Evolutionary conservation across 2,329 filamentous ascomycete species (phyloP).

Genomic region (Chaetomium strumarium): DNA sequence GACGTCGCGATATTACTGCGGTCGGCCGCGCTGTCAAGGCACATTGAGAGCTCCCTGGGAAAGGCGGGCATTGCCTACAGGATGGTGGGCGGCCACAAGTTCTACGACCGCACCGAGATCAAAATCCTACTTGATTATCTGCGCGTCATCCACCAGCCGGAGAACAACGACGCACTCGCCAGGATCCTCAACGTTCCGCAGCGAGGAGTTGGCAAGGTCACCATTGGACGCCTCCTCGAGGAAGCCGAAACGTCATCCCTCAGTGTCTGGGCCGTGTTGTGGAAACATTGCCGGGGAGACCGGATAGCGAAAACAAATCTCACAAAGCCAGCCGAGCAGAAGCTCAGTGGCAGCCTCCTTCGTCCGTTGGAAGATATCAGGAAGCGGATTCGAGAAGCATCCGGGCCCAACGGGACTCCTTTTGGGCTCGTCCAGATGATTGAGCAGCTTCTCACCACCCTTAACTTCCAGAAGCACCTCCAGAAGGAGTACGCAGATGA

Average conservation of each 20-base stretch:
- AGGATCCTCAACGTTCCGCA: slow-evolving; percentile 81
- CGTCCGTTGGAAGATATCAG: slow-evolving; percentile 36
- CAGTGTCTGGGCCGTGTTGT: slow-evolving; percentile 70
- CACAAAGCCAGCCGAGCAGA: slow-evolving; percentile 46
- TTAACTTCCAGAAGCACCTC: slow-evolving; percentile 70
- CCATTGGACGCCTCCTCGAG: slow-evolving; percentile 65
- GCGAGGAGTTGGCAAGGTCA: slow-evolving; percentile 73
- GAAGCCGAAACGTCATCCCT: slow-evolving; percentile 66
- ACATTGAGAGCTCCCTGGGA: slow-evolving; percentile 78
- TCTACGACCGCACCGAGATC: slow-evolving; percentile 88
- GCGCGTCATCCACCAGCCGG: slow-evolving; percentile 73
- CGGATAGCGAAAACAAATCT: slow-evolving; percentile 45
- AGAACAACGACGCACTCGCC: slow-evolving; percentile 79
- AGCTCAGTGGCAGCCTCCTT: slow-evolving; percentile 46
- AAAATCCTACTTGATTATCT: slow-evolving; percentile 85
- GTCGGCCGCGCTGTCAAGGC: slow-evolving; percentile 72
- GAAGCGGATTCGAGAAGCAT: slow-evolving; percentile 28
- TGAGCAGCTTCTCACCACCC: slow-evolving; percentile 52
- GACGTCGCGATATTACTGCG: slow-evolving; percentile 87
- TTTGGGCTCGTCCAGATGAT: slow-evolving; percentile 44
- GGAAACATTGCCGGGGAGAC: slow-evolving; percentile 47
- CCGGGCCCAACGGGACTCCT: slow-evolving; percentile 24
- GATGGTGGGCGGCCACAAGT: slow-evolving; percentile 85
- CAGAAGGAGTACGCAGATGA: slow-evolving; percentile 66
- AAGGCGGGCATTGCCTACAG: slow-evolving; percentile 79